Base-by-base conservation (phyloP, 1,284 basidiomycete genomes). In the Puccinia triticina region DNA sequence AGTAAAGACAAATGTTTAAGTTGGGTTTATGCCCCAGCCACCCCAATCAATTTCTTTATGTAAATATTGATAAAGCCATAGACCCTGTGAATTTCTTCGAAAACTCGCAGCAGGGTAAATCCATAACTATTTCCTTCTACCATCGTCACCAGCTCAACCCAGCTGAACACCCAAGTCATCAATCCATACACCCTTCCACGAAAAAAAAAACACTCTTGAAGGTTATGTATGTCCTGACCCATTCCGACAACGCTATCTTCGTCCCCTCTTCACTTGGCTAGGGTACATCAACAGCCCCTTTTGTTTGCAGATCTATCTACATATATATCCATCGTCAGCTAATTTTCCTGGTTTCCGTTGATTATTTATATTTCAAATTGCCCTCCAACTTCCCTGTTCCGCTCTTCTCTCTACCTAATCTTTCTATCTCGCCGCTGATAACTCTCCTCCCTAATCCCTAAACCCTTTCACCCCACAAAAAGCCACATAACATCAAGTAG, bases 181-280 rank as follows among this genome's bases (percentile, higher is more conserved):
- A 26, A 57, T 57, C 55, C 55, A 57, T 26, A 55, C 55, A 57
- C 55, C 55, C 55, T 29, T 57, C 55, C 55, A 57, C n/a, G 12
- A 57, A n/a, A 57, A 57, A 57, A 29, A 57, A 57, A 57, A 57
- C 26, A 57, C 55, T 26, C n/a, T n/a, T 29, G 55, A 57, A 57
- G 55, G 55, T 57, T 57, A 57, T 12, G 12, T 43, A 43, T 57
- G 26, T 57, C 55, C 55, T 57, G 21, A 57, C 55, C 26, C 55
- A 57, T 21, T 26, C 21, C n/a, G 1, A 57, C 55, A 57, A 29
- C 55, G 21, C 21, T n/a, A 29, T 57, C 55, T 57, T 57, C 55
- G 26, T 57, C 55, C 14, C 55, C 55, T 57, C n/a, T 57, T 29
- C 4, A 26, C 55, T 26, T 14, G 55, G 23, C 26, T 26, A 8